phyloP scores from a whole-genome alignment of 2,329 filamentous ascomycete genomes.

The Lasiodiplodia theobromae region DNA sequence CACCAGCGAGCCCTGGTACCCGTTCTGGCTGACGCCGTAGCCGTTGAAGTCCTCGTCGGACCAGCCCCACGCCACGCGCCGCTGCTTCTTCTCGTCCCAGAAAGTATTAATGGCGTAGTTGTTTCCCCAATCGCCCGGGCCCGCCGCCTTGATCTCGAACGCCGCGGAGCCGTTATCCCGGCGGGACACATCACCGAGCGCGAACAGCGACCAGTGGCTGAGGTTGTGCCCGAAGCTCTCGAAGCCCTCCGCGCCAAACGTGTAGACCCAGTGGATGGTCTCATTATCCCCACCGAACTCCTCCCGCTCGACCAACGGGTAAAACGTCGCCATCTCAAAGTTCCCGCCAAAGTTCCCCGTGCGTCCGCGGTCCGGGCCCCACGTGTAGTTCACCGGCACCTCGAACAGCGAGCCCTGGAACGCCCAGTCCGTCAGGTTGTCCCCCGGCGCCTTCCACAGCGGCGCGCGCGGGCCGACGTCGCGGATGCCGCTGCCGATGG shows the following conservation, averaged over 20 bases:
- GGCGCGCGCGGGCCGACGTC: constrained; percentile 56
- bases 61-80: constrained; percentile 58
- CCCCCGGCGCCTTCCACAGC: constrained; percentile 54
- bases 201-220: constrained; percentile 55
- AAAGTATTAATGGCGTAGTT: constrained; percentile 56
- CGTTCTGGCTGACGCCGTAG: constrained; percentile 51
- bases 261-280: not conserved
- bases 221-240: constrained; percentile 37
- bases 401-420: constrained; percentile 54
- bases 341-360: constrained; percentile 57
- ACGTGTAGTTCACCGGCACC: constrained; percentile 1
- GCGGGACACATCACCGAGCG: constrained; percentile 51
- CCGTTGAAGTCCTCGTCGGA: constrained; percentile 53
- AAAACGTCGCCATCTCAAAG: constrained; percentile 44
- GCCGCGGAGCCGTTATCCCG: constrained; percentile 54
- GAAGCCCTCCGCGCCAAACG: constrained; percentile 5
- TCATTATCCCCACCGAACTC: not conserved
- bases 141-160: constrained; percentile 54
- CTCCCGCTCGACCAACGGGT: constrained; percentile 22
- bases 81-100: constrained; percentile 57
- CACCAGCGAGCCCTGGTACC: constrained; percentile 54
- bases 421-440: constrained; percentile 54
- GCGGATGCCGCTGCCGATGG: constrained; percentile 57
- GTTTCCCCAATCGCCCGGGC: constrained; percentile 53
- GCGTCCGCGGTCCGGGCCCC: not conserved